Conservation (phyloP, 148 eudicot genomes). For the Diospyros lotus region DNA sequence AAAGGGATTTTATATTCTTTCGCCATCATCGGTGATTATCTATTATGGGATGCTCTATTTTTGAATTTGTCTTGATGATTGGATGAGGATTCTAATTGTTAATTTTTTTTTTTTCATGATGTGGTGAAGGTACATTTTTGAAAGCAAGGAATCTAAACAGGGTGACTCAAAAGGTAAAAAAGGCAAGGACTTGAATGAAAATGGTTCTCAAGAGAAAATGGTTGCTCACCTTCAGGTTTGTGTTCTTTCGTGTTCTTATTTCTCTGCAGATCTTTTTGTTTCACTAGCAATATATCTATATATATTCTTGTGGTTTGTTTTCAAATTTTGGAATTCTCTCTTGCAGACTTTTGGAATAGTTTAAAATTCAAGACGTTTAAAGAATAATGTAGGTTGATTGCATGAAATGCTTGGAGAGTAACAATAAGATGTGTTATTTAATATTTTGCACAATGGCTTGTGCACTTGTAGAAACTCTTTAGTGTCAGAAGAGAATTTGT, state of each 20-base stretch:
- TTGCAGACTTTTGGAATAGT: background rate
- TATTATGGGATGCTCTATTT: background rate
- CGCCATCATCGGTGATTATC: conserved; percentile 84
- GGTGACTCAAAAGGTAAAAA: conserved; percentile 38
- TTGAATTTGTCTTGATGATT: background rate
- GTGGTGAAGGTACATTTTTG: conserved; percentile 69
- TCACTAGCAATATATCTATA: too few relatives aligned
- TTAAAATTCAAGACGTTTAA: background rate
- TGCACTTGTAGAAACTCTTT: background rate
- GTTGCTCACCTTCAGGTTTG: conserved; percentile 84
- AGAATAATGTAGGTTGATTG: background rate
- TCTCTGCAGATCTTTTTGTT: background rate
- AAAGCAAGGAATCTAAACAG: conserved; percentile 62
- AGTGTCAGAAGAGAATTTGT: background rate
- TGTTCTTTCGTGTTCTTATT: background rate
- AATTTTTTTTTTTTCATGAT: conserved; percentile 2
- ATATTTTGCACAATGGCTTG: background rate
- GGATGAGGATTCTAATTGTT: conserved; percentile 12
- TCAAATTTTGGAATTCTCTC: too few relatives aligned
- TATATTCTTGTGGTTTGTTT: too few relatives aligned
- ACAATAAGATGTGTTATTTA: background rate
- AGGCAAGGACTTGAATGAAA: conserved; percentile 32
- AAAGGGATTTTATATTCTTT: conserved; percentile 91
- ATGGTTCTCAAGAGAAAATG: conserved; percentile 37
- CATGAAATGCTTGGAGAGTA: background rate